Evolutionary conservation across 169 alveolate genomes (phyloP).

Genomic region (Plasmodium malariae): DNA sequence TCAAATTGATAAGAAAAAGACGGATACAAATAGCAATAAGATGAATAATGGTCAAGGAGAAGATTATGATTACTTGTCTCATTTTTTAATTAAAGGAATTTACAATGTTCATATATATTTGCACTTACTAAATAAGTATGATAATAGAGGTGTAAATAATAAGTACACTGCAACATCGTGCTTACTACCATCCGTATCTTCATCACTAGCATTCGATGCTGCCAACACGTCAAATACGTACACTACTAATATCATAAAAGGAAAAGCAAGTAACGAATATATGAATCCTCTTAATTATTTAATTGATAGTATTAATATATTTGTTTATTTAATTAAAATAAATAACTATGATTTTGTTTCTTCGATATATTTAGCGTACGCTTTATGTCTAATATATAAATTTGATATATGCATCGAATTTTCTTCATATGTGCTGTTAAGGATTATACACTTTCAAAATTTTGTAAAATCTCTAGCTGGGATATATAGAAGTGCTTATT

Average conservation of each 20-base stretch:
- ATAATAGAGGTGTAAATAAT: conserved; percentile 30
- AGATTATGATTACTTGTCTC: conserved; percentile 35
- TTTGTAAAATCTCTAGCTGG: neutral
- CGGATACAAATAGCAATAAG: neutral
- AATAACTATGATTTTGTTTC: conserved; percentile 76
- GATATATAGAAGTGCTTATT: neutral
- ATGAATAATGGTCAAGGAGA: neutral
- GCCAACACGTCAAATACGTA: neutral
- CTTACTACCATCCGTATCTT: neutral
- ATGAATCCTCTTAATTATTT: conserved; percentile 60
- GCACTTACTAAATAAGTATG: conserved; percentile 59
- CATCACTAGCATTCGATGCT: neutral
- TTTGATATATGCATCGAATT: conserved; percentile 49
- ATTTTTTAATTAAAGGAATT: conserved; percentile 40
- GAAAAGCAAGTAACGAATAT: conserved; percentile 27
- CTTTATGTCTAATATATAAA: conserved; percentile 51
- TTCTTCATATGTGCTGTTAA: conserved; percentile 33
- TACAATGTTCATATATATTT: conserved; percentile 48
- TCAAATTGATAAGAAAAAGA: conserved; percentile 43
- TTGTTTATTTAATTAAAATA: conserved; percentile 30
- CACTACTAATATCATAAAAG: neutral
- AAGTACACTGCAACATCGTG: neutral
- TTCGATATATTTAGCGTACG: conserved; percentile 60
- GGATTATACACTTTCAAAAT: conserved; percentile 40
- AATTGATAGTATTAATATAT: conserved; percentile 58